A percentile compares a stretch with the other conserved stretches of the same genome.
Evolutionary conservation across 1,284 basidiomycete species (phyloP).

Genomic region (Malassezia slooffiae): DNA sequence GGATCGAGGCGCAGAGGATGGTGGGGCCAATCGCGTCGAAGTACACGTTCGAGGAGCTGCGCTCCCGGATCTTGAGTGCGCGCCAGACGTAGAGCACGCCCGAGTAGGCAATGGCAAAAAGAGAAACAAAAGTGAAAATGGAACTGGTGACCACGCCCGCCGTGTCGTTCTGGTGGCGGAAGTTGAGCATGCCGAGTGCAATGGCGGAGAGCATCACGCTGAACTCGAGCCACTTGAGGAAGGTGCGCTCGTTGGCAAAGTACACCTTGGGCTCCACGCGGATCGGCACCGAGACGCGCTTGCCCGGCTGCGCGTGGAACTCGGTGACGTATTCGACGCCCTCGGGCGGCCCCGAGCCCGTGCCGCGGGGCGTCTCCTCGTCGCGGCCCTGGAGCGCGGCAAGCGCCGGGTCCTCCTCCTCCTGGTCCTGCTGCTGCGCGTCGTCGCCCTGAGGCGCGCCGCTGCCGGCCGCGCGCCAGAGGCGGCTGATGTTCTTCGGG

Average conservation of each 20-base stretch:
- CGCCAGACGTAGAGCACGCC: conserved; percentile 79
- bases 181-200: conserved; percentile 58
- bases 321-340: conserved; percentile 56
- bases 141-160: conserved; percentile 70
- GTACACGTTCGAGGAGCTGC: conserved; percentile 40
- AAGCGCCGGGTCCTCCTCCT: conserved; percentile 40
- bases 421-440: conserved; percentile 45
- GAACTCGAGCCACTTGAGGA: conserved; percentile 68
- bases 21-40: conserved; percentile 41
- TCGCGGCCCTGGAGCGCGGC: conserved; percentile 38
- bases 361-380: conserved; percentile 50
- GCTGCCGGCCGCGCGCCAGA: conserved; percentile 27
- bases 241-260: conserved; percentile 86
- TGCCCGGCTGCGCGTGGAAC: conserved; percentile 73
- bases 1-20: conserved; percentile 34
- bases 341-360: conserved; percentile 55
- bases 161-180: conserved; percentile 63
- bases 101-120: conserved; percentile 79
- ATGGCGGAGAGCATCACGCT: conserved; percentile 54
- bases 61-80: conserved; percentile 56
- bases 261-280: conserved; percentile 95
- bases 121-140: conserved; percentile 76
- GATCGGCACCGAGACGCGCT: conserved; percentile 81
- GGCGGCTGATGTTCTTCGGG: conserved; percentile 35
- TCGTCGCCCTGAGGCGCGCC: conserved; percentile 18